Percentiles rank a stretch among this genome's conserved stretches.
Evolutionary conservation across 2,329 filamentous ascomycete species (phyloP).

Genomic region (Phyllosticta capitalensis): DNA sequence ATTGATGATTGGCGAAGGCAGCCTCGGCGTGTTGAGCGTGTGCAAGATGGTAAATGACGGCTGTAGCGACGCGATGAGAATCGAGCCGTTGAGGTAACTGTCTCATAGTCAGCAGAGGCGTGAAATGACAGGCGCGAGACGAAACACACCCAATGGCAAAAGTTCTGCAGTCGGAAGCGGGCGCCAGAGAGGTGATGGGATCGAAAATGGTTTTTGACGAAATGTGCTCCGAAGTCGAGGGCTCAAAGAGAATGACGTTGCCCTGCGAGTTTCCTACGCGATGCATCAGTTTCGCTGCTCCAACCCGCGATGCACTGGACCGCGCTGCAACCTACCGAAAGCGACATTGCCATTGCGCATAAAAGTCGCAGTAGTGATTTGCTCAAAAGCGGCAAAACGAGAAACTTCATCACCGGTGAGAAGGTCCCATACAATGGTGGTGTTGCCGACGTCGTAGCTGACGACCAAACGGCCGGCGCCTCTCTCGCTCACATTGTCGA

Average conservation of each 20-base stretch:
- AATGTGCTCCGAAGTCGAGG: conserved; percentile 83
- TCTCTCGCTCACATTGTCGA: conserved; percentile 83
- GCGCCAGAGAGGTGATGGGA: conserved; percentile 86
- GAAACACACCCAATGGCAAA: conserved; percentile 80
- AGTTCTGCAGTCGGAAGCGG: conserved; percentile 79
- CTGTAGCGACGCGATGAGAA: conserved; percentile 79
- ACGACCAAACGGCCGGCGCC: conserved; percentile 79
- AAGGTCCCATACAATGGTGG: conserved; percentile 93
- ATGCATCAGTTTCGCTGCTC: not conserved
- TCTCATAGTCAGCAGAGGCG: not conserved
- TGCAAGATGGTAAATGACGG: conserved; percentile 91
- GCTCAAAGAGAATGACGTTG: conserved; percentile 90
- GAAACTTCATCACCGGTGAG: conserved; percentile 84
- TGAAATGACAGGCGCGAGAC: not conserved
- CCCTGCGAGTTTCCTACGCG: conserved; percentile 75
- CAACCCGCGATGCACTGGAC: not conserved
- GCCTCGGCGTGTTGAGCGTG: conserved; percentile 74
- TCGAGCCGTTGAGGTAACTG: conserved; percentile 91
- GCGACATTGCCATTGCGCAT: conserved; percentile 96
- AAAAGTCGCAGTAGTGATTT: conserved; percentile 77
- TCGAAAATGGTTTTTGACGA: conserved; percentile 90
- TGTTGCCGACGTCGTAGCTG: conserved; percentile 85
- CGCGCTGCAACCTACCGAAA: conserved; percentile 60
- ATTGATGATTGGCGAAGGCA: conserved; percentile 77
- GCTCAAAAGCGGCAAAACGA: conserved; percentile 85